Percentiles rank a stretch among this genome's conserved stretches.
Evolutionary conservation across 768 basidiomycete species (phyloP).

Genomic region (Amanita phalloides): DNA sequence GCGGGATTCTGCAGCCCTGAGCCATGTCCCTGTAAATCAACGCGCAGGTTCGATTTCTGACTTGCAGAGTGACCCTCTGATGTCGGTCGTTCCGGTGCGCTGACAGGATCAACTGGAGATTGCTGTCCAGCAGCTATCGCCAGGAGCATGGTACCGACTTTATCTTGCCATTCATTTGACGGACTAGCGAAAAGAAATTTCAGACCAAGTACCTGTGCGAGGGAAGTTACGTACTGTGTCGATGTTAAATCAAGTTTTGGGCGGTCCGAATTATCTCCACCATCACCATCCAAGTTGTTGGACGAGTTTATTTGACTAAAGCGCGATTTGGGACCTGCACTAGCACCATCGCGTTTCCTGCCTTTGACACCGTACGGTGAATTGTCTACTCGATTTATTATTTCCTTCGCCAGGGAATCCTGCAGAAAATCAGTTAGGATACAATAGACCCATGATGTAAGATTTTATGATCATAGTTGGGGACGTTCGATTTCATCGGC

Average conservation of each 20-base stretch:
- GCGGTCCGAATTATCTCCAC: conserved; percentile 12
- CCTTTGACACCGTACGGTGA: conserved; percentile 72
- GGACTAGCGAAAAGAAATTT: conserved; percentile 35
- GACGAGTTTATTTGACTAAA: conserved; percentile 10
- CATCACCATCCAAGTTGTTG: background rate
- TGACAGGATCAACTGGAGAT: conserved; percentile 1
- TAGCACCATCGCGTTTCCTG: conserved; percentile 31
- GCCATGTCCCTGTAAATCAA: conserved; percentile 10
- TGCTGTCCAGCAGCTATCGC: conserved; percentile 7
- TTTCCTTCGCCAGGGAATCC: conserved; percentile 74
- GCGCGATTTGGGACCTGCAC: conserved; percentile 5
- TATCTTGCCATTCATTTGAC: conserved; percentile 79
- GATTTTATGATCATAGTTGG: background rate
- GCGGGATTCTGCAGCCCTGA: background rate
- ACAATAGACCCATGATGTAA: conserved; percentile 1
- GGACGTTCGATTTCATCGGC: background rate
- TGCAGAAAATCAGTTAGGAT: conserved; percentile 16
- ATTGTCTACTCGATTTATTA: conserved; percentile 72
- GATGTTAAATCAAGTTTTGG: conserved; percentile 34
- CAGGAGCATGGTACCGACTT: conserved; percentile 35
- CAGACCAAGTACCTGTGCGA: background rate
- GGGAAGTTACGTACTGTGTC: conserved; percentile 42
- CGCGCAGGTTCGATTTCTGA: conserved; percentile 7
- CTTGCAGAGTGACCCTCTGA: background rate
- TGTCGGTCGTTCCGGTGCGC: background rate